phyloP scores from a whole-genome alignment of 1,284 basidiomycete genomes.

The Ceratobasidium sp. region DNA sequence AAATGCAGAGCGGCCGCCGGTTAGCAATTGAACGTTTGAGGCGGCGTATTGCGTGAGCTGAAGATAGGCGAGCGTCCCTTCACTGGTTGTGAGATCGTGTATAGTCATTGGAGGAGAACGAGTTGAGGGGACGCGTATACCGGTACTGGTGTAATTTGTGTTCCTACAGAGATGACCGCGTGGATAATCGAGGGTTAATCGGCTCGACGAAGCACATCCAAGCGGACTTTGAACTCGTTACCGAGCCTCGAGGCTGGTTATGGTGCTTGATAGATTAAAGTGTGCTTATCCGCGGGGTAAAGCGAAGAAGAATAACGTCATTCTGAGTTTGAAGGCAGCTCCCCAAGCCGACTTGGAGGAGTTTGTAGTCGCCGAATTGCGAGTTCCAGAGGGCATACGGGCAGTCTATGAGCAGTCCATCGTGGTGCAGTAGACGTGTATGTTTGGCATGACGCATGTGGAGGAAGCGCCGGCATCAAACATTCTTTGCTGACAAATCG shows the following conservation, averaged over 20 bases:
- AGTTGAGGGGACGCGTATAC: too few relatives aligned
- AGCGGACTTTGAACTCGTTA: background rate
- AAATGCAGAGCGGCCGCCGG: slow-evolving; percentile 9
- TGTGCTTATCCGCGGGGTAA: background rate
- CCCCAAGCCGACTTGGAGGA: background rate
- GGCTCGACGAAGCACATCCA: background rate
- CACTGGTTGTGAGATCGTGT: slow-evolving; percentile 2
- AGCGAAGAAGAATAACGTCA: background rate
- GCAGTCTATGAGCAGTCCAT: background rate
- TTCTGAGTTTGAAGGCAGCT: too few relatives aligned
- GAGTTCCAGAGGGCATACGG: too few relatives aligned
- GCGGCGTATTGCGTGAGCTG: background rate
- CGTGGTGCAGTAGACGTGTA: background rate
- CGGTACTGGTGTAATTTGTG: too few relatives aligned
- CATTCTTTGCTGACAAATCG: background rate
- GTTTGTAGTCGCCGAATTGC: background rate
- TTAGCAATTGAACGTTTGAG: background rate
- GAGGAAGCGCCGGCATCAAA: background rate
- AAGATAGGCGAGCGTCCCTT: background rate
- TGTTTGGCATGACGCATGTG: background rate
- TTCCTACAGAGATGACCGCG: too few relatives aligned
- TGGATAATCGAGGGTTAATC: too few relatives aligned
- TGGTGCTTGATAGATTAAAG: background rate
- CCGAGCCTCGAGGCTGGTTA: background rate
- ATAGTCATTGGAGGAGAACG: background rate